Evolutionary conservation across 352 stramenopile species (phyloP).

Genomic region (Globisporangium spiculum): DNA sequence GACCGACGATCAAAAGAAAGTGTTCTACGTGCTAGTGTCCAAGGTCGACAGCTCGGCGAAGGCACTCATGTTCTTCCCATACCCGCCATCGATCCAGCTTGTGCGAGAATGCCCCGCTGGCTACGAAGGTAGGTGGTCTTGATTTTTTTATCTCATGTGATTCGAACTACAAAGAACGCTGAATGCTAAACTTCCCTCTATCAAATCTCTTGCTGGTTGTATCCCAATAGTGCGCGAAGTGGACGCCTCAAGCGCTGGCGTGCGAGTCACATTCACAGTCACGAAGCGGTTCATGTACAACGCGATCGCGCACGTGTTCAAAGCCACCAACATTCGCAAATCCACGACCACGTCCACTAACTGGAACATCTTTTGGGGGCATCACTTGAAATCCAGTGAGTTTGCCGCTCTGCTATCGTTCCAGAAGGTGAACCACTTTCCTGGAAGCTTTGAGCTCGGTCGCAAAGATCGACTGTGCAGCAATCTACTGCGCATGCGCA

Average conservation of each 20-base stretch:
- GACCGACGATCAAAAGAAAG: constrained; percentile 16
- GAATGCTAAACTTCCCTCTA: background rate
- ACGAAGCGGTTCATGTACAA: constrained; percentile 81
- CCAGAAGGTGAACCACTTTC: constrained; percentile 75
- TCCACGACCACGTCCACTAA: constrained; percentile 18
- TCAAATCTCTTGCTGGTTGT: background rate
- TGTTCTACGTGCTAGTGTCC: constrained; percentile 56
- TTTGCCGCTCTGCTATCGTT: constrained; percentile 41
- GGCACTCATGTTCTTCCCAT: constrained; percentile 64
- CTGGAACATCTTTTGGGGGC: constrained; percentile 78
- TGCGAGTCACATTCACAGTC: constrained; percentile 50
- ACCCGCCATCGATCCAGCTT: constrained; percentile 38
- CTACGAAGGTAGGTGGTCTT: constrained; percentile 43
- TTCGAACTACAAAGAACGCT: background rate
- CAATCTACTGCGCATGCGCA: constrained; percentile 62
- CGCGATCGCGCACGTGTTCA: constrained; percentile 59
- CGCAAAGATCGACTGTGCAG: constrained; percentile 69
- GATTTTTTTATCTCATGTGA: background rate
- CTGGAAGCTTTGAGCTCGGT: constrained; percentile 71
- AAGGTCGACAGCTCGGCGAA: constrained; percentile 30
- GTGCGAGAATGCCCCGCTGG: constrained; percentile 44
- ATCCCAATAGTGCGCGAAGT: constrained; percentile 33
- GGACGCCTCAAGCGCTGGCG: constrained; percentile 14
- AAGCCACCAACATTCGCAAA: constrained; percentile 25
- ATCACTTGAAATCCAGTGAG: constrained; percentile 52